These are phyloP conservation scores for Phytophthora citricola DNA, from an alignment of 352 stramenopile genomes.

Conservation along the genomic window DNA sequence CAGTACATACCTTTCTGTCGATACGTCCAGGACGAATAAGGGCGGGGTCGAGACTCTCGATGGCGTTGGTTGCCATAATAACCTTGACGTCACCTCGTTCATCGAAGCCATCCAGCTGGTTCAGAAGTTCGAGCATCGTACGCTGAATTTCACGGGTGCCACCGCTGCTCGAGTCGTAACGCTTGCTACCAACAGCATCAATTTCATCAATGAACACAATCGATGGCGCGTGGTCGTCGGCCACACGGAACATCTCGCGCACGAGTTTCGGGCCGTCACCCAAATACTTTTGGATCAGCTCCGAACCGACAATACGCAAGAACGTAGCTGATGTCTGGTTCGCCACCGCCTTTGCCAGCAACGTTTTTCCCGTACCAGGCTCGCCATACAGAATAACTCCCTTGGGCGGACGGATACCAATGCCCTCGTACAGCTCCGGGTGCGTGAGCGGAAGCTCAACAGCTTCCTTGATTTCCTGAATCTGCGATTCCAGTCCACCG, in stretches of 20 bases:
- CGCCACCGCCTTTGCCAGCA: conserved; percentile 99
- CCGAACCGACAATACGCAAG: conserved; percentile 98
- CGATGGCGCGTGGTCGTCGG: conserved; percentile 97
- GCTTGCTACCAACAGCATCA: conserved; percentile 99
- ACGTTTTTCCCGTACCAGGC: conserved; percentile 99
- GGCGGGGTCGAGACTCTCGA: conserved; percentile 98
- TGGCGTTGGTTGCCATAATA: conserved; percentile 99
- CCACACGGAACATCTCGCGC: conserved; percentile 99
- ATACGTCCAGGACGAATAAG: conserved; percentile 99
- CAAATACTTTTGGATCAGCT: conserved; percentile 99
- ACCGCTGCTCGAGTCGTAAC: conserved; percentile 98
- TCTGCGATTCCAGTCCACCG: conserved; percentile 98
- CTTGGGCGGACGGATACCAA: conserved; percentile 98
- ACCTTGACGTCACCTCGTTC: conserved; percentile 99
- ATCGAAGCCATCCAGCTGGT: conserved; percentile 99
- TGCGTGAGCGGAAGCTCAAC: conserved; percentile 98
- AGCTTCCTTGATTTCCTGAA: conserved; percentile 95
- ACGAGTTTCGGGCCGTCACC: conserved; percentile 99
- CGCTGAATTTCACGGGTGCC: conserved; percentile 99
- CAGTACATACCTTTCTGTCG: conserved; percentile 94
- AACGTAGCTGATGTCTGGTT: conserved; percentile 99
- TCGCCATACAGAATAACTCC: conserved; percentile 99
- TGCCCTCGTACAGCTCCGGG: conserved; percentile 99
- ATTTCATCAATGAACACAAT: conserved; percentile 99
- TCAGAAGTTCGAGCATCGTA: conserved; percentile 99